phyloP scores from a whole-genome alignment of 2,329 filamentous ascomycete species.

The Apiospora arundinis region DNA sequence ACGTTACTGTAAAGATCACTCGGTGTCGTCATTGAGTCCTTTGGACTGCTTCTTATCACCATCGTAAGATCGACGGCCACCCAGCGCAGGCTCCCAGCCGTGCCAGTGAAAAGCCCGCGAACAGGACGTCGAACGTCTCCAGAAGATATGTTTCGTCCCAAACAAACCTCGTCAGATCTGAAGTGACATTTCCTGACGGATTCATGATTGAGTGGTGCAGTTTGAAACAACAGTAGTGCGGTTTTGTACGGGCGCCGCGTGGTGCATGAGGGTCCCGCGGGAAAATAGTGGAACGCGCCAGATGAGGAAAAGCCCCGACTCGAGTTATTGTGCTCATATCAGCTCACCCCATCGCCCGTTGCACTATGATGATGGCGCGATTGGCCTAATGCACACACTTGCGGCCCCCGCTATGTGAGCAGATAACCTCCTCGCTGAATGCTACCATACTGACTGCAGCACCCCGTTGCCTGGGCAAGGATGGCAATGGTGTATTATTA shows the following conservation, averaged over 20 bases:
- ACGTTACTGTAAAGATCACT: too few relatives aligned
- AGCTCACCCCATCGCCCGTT: background rate
- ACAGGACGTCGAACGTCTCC: too few relatives aligned
- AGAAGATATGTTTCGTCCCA: too few relatives aligned
- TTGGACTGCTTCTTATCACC: too few relatives aligned
- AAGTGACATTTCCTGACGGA: background rate
- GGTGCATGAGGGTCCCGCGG: background rate
- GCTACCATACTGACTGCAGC: too few relatives aligned
- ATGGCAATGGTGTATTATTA: too few relatives aligned
- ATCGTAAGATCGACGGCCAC: too few relatives aligned
- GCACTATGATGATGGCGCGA: background rate
- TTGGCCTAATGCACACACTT: background rate
- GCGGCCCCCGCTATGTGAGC: background rate
- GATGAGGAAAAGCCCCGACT: background rate
- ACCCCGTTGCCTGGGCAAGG: too few relatives aligned
- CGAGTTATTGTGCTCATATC: conserved; percentile 1
- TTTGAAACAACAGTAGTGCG: background rate
- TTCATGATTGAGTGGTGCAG: background rate
- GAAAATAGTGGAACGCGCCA: background rate
- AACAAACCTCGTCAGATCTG: too few relatives aligned
- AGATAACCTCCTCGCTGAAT: background rate
- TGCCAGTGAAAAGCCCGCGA: too few relatives aligned
- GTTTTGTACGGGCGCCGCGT: background rate
- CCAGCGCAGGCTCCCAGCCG: too few relatives aligned
- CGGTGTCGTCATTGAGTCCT: too few relatives aligned